Evolutionary conservation across 1,139 yeast genomes (phyloP), one percentile per base, ranked within the genome.

Genomic region (Geotrichum candidum): DNA sequence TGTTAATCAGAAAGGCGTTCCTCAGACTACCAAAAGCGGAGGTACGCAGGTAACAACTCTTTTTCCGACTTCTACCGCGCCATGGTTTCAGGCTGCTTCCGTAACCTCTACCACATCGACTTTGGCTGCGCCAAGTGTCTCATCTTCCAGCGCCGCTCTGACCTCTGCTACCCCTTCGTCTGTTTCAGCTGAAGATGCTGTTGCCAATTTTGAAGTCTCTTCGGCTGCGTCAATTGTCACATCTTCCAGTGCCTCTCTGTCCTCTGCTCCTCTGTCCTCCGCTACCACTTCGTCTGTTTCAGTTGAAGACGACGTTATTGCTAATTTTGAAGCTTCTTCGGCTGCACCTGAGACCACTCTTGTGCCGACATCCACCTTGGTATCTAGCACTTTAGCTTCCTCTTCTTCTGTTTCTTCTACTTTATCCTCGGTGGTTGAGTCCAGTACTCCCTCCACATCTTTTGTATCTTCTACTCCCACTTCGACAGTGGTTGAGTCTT

Each of bases 401-500:
- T 56, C 64, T 29, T 46, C 64, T 7, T 56, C 67, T 35, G 53
- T 65, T 51, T 27, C 64, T 23, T 27, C 58, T 33, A 54, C 68
- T n/a, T 63, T 69, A 5, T 64, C 74, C 15, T 58, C 53, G 25
- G 18, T n/a, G 11, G 50, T 65, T 41, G 46, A 41, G n/a, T 15
- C 46, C 15, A 41, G 46, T n/a, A 15, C 22, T n/a, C n/a, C 18
- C n/a, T 41, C 46, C 13, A 41, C 6, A 18, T 41, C 57, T 59
- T 46, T 64, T 54, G 38, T 54, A 10, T 23, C 56, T 29, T 45
- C 65, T 53, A 56, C 65, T 38, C 48, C 66, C 58, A 46, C 54
- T 13, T 38, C 65, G 27, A 29, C 60, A 35, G 56, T 56, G 9
- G 56, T 58, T 54, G 57, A 53, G 45, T 56, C 65, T 18, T 57